Conservation (phyloP, 1,284 basidiomycete species). For the Moniliophthora roreri region DNA sequence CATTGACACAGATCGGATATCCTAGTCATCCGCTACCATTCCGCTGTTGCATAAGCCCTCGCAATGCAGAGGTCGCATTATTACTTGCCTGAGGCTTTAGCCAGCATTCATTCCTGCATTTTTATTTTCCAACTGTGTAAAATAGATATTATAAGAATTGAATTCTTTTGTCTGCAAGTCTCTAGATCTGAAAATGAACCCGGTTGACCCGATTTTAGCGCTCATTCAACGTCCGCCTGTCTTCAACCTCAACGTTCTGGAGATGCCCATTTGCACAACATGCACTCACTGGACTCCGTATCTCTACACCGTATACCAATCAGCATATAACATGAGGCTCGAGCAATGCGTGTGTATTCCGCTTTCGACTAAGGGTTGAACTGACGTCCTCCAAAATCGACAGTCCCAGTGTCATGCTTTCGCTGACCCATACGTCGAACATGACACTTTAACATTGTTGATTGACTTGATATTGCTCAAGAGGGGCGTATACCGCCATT, state of each 20-base stretch:
- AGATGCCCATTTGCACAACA: conserved; percentile 82
- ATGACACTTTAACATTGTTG: conserved; percentile 75
- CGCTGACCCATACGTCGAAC: conserved; percentile 89
- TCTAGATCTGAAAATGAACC: too few relatives aligned
- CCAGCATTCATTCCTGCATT: too few relatives aligned
- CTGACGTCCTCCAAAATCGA: neutral
- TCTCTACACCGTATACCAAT: conserved; percentile 84
- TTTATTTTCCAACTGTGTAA: too few relatives aligned
- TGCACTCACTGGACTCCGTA: conserved; percentile 69
- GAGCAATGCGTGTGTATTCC: conserved; percentile 64
- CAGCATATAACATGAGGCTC: conserved; percentile 80
- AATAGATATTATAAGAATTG: too few relatives aligned
- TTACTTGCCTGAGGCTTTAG: too few relatives aligned
- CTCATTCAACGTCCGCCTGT: too few relatives aligned
- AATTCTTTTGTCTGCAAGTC: too few relatives aligned
- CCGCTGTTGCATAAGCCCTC: neutral
- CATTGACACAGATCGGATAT: neutral
- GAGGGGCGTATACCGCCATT: conserved; percentile 82
- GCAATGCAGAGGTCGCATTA: neutral
- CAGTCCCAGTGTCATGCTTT: conserved; percentile 69
- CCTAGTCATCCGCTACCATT: neutral
- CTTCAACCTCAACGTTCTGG: too few relatives aligned
- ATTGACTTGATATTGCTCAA: conserved; percentile 89
- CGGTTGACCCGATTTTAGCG: too few relatives aligned
- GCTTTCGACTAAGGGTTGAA: neutral